These are phyloP conservation scores for Schizochytrium sp. DNA, from an alignment of 108 stramenopile species.

Conservation along the genomic window DNA sequence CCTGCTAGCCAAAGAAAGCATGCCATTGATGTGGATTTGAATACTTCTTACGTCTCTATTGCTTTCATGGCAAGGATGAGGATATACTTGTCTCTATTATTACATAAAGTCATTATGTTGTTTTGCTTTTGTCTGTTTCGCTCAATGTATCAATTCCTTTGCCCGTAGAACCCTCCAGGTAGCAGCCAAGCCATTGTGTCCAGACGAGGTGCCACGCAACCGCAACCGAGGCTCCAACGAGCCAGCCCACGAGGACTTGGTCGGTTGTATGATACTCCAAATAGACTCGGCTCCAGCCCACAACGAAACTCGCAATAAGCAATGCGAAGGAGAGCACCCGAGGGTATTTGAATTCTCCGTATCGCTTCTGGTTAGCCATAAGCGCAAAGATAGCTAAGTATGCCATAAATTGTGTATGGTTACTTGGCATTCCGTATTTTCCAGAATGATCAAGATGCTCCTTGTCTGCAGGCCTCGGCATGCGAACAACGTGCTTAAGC, in stretches of 20 bases:
- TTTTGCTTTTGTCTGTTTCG: too few relatives aligned
- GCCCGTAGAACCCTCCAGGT: neutral
- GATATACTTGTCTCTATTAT: too few relatives aligned
- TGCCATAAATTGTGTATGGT: conserved; percentile 72
- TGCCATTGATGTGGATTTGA: too few relatives aligned
- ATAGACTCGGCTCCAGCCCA: conserved; percentile 67
- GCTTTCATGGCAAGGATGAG: too few relatives aligned
- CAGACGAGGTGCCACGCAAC: conserved; percentile 63
- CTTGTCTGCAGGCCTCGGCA: conserved; percentile 39
- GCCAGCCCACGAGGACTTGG: conserved; percentile 71
- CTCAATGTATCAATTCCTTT: too few relatives aligned
- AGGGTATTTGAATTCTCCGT: neutral
- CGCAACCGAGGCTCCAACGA: conserved; percentile 62
- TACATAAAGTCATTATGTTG: too few relatives aligned
- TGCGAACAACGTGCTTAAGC: conserved; percentile 54
- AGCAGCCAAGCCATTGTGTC: neutral
- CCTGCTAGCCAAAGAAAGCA: too few relatives aligned
- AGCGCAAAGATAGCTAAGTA: conserved; percentile 69
- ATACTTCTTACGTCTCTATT: too few relatives aligned
- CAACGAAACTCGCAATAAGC: neutral
- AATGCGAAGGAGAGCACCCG: neutral
- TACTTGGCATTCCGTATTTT: conserved; percentile 74
- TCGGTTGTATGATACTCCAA: conserved; percentile 69
- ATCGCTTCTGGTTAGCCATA: neutral
- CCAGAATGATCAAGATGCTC: conserved; percentile 21